These are phyloP conservation scores for Dispira simplex DNA, from an alignment of 192 early-diverging fungal genomes.

Conservation along the genomic window DNA sequence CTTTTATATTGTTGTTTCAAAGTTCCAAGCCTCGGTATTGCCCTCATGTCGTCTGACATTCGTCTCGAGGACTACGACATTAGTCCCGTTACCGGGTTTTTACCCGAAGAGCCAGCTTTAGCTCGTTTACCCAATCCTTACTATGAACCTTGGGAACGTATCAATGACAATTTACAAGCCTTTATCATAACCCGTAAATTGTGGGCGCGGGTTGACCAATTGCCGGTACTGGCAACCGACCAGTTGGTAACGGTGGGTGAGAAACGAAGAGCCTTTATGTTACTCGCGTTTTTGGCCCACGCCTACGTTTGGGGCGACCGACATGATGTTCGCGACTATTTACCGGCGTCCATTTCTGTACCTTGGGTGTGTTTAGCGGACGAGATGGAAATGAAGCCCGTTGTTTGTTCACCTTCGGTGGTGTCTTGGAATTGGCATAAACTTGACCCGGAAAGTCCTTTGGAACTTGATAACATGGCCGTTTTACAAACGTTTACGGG, in stretches of 20 bases:
- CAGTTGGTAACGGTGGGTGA: constrained; percentile 45
- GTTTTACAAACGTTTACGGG: constrained; percentile 75
- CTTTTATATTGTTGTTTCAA: no score
- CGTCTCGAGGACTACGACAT: constrained; percentile 70
- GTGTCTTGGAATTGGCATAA: constrained; percentile 85
- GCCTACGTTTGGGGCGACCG: constrained; percentile 86
- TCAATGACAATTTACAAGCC: constrained; percentile 61
- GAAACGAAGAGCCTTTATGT: constrained; percentile 70
- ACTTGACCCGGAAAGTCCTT: constrained; percentile 64
- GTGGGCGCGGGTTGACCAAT: constrained; percentile 47
- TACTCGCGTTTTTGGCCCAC: constrained; percentile 79
- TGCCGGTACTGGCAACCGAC: constrained; percentile 54
- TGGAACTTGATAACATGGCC: constrained; percentile 60
- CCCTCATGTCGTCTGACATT: background rate
- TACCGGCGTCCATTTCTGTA: constrained; percentile 64
- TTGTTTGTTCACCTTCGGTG: constrained; percentile 73
- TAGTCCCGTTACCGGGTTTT: constrained; percentile 66
- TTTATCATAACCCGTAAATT: constrained; percentile 55
- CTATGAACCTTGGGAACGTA: constrained; percentile 76
- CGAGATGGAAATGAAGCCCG: constrained; percentile 67
- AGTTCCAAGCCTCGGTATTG: no score
- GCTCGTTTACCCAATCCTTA: constrained; percentile 53
- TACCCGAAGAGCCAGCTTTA: constrained; percentile 65
- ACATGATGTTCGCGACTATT: constrained; percentile 22
- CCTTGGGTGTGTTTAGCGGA: constrained; percentile 69